Base-by-base conservation (phyloP, 2,329 filamentous ascomycete genomes). In the Lachnellula occidentalis region DNA sequence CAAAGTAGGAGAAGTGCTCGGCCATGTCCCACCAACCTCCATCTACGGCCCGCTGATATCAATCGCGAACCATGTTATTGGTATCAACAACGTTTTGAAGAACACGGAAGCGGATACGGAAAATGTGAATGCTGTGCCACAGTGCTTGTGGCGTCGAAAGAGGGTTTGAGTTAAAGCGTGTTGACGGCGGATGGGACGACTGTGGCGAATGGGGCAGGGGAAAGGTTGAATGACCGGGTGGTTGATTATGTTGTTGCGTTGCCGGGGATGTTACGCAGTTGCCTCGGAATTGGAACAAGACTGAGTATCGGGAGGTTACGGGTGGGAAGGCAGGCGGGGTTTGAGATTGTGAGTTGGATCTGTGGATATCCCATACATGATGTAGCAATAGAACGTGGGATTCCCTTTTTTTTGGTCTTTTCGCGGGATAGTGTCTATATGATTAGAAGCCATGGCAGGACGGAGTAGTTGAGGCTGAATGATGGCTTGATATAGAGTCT, bases 141-240 rank as follows among this genome's bases (percentile, higher is more conserved):
- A n/a, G n/a, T n/a, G n/a, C n/a, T n/a, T 5, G 34, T 45, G 19
- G 64, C 47, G 21, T 49, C 68, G 51, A 60, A 58, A 50, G 41
- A 50, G 17, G 57, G 58, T 47, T 48, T 68, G 46, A 41, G 57
- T 5, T 68, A 64, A 62, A 46, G 45, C 11, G 55, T 65, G 19
- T 51, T 63, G 21, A 61, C 60, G 54, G 62, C 12, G 12, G 39
- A 42, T 21, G 39, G 17, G 7, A 6, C 17, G 15, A 42, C 39
- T 3, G 39, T 42, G 19, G 14, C 6, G 17, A 42, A 21, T 42
- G 39, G 17, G 15, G 39, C 5, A n/a, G 39, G 21, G 14, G 39
- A 42, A 14, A n/a, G 39, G 15, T 42, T 42, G 17, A 42, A 5
- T n/a, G 14, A 21, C 5, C 8, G 39, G n/a, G 39, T 42, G 5